Percentiles rank a stretch among this genome's conserved stretches.
These are phyloP conservation scores for Rheum nobile DNA, from an alignment of 148 eudicot species.

Conservation along the genomic window DNA sequence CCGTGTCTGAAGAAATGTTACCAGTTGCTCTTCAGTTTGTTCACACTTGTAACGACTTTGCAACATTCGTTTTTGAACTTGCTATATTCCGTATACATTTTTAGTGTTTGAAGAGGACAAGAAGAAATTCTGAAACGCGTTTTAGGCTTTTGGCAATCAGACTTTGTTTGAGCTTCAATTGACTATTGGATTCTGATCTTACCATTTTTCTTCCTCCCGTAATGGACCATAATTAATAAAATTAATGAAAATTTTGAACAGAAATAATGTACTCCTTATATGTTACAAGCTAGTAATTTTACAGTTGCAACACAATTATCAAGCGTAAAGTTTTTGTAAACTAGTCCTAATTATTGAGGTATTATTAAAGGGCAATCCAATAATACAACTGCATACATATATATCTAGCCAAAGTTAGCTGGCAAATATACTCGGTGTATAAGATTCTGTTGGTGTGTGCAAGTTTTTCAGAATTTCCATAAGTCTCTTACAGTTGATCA, in stretches of 20 bases:
- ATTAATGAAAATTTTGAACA: too few species aligned
- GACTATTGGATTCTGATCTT: not conserved
- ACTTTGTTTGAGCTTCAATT: not conserved
- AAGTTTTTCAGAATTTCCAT: too few species aligned
- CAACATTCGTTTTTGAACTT: not conserved
- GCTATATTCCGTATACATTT: not conserved
- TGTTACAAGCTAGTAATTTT: not conserved
- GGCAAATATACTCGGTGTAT: too few species aligned
- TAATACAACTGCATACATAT: not conserved
- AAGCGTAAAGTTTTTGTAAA: not conserved
- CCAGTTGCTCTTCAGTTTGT: not conserved
- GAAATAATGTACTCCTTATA: too few species aligned
- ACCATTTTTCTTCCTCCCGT: not conserved
- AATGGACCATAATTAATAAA: not conserved
- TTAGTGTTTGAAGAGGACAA: not conserved
- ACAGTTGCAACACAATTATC: not conserved
- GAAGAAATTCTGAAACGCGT: not conserved
- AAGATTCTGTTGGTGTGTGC: too few species aligned
- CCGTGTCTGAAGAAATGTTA: not conserved
- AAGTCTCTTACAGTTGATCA: not conserved
- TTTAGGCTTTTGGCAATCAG: not conserved
- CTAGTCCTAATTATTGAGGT: not conserved
- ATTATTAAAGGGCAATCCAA: not conserved
- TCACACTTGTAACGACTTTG: not conserved
- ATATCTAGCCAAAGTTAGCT: not conserved